These are phyloP conservation scores for Xanthoparmelia taractica DNA, from an alignment of 495 filamentous ascomycete species.

Conservation along the genomic window DNA sequence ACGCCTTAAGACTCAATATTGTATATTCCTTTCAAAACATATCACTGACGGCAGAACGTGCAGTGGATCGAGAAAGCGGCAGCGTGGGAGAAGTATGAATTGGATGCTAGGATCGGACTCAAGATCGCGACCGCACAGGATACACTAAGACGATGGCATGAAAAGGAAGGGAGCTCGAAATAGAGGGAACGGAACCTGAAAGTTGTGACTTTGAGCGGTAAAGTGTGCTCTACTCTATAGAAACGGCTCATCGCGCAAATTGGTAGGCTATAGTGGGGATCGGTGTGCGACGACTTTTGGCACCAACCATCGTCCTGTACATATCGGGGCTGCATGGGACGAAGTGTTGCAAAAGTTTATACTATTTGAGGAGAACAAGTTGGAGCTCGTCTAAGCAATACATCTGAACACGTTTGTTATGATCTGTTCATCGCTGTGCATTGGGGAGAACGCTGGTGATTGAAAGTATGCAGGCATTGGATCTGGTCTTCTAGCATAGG, in stretches of 20 bases:
- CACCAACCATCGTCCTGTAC: too few relatives aligned
- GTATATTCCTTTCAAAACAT: too few relatives aligned
- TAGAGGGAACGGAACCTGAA: neutral
- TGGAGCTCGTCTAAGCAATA: neutral
- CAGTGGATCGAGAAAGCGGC: slow-evolving; percentile 67
- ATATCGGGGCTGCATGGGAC: neutral
- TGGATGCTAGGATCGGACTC: slow-evolving; percentile 80
- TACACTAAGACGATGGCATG: slow-evolving; percentile 63
- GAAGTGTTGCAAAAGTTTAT: too few relatives aligned
- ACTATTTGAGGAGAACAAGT: neutral
- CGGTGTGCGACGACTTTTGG: too few relatives aligned
- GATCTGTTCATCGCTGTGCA: too few relatives aligned
- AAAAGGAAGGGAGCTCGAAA: slow-evolving; percentile 12
- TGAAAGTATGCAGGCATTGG: too few relatives aligned
- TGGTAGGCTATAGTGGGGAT: too few relatives aligned
- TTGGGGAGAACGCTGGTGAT: too few relatives aligned
- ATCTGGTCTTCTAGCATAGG: too few relatives aligned
- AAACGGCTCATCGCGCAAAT: neutral
- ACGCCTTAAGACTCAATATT: too few relatives aligned
- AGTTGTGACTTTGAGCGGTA: neutral
- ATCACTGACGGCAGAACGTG: neutral
- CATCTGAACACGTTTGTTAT: too few relatives aligned
- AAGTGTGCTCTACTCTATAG: neutral
- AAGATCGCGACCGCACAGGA: slow-evolving; percentile 74
- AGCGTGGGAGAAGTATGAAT: slow-evolving; percentile 75